These are phyloP conservation scores for Psilocybe tampanensis DNA, from an alignment of 768 basidiomycete genomes.

Conservation along the genomic window DNA sequence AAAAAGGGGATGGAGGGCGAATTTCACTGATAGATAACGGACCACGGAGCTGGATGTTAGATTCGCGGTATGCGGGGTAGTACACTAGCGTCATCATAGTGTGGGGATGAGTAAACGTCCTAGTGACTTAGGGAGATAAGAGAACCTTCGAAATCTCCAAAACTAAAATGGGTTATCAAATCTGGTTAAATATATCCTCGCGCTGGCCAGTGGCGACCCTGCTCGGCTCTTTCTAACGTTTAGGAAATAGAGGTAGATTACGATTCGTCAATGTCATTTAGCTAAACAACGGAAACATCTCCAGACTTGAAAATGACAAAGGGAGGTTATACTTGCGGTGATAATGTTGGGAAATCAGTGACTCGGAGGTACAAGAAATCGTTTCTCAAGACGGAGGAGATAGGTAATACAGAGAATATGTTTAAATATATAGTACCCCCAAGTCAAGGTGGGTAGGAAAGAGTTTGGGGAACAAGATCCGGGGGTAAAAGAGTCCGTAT, in stretches of 20 bases:
- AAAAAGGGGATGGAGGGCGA: background rate
- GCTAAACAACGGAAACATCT: too few species aligned
- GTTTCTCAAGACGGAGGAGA: background rate
- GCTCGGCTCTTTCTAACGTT: background rate
- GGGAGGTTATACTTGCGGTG: background rate
- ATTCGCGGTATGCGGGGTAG: conserved; percentile 17
- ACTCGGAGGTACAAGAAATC: too few species aligned
- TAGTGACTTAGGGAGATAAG: background rate
- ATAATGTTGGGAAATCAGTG: background rate
- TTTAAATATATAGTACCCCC: background rate
- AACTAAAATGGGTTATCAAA: background rate
- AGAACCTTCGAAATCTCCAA: background rate
- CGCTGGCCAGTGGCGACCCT: background rate
- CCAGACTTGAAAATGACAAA: too few species aligned
- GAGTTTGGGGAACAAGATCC: background rate
- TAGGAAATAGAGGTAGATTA: background rate
- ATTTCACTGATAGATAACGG: background rate
- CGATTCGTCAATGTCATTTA: too few species aligned
- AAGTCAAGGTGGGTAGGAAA: background rate
- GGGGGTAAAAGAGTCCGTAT: background rate
- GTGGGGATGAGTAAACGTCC: conserved; percentile 9
- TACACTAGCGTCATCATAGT: conserved; percentile 10
- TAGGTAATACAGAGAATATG: background rate
- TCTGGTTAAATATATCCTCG: background rate
- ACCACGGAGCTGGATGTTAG: conserved; percentile 1